phyloP scores from a whole-genome alignment of 768 basidiomycete species.

The Leccinum arenicola region DNA sequence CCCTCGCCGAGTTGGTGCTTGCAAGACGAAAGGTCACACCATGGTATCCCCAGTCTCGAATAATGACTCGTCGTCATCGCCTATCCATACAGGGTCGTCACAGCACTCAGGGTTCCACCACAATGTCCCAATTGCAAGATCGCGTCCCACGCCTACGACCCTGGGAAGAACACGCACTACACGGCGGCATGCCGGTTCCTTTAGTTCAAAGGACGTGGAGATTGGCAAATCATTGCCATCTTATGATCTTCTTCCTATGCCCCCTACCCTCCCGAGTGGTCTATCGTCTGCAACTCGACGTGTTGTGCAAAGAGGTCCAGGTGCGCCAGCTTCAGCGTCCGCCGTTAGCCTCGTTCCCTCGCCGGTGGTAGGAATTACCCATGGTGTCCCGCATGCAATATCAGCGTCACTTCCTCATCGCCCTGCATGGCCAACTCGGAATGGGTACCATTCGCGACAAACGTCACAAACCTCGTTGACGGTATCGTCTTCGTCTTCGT shows the following conservation, averaged over 20 bases:
- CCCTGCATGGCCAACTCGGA: slow-evolving; percentile 8
- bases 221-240: slow-evolving; percentile 78
- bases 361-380: slow-evolving; percentile 2
- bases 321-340: slow-evolving; percentile 34
- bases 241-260: slow-evolving; percentile 41
- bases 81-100: slow-evolving; percentile 28
- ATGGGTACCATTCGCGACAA: slow-evolving; percentile 39
- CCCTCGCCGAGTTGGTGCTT: slow-evolving; percentile 34
- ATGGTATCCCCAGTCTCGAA: slow-evolving; percentile 23
- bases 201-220: slow-evolving; percentile 89
- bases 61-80: slow-evolving; percentile 26
- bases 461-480: slow-evolving; percentile 43
- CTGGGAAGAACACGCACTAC: slow-evolving; percentile 51
- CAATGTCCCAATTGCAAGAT: slow-evolving; percentile 29
- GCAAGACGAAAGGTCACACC: slow-evolving; percentile 28
- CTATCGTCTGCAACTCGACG: slow-evolving; percentile 38
- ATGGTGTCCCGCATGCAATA: slow-evolving; percentile 5
- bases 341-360: slow-evolving; percentile 17
- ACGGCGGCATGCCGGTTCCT: slow-evolving; percentile 90
- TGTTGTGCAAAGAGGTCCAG: slow-evolving; percentile 48
- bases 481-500: slow-evolving; percentile 37
- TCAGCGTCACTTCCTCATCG: slow-evolving; percentile 16
- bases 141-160: slow-evolving; percentile 25
- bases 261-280: slow-evolving; percentile 25
- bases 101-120: slow-evolving; percentile 20